A percentile compares a stretch with the other conserved stretches of the same genome.
phyloP scores from a whole-genome alignment of 1,139 yeast species.

The Lodderomyces theae region DNA sequence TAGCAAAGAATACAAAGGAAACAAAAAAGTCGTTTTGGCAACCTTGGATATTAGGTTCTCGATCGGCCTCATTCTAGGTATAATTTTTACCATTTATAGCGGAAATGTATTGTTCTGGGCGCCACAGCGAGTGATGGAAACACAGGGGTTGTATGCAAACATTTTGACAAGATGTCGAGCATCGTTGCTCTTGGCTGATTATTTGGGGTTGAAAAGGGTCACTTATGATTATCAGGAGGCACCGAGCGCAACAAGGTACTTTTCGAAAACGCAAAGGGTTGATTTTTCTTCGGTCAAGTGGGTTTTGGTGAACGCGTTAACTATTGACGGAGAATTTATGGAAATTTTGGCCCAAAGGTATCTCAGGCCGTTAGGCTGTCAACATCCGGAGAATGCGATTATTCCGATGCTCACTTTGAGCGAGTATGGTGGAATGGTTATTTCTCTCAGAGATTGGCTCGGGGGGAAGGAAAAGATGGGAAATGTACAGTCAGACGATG shows the following conservation, averaged over 20 bases:
- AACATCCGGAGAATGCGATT: slow-evolving; percentile 69
- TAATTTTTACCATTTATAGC: slow-evolving; percentile 75
- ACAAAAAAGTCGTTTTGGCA: slow-evolving; percentile 51
- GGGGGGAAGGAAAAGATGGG: slow-evolving; percentile 65
- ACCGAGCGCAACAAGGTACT: slow-evolving; percentile 81
- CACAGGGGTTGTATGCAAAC: slow-evolving; percentile 86
- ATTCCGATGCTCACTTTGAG: slow-evolving; percentile 87
- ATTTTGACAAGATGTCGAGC: slow-evolving; percentile 70
- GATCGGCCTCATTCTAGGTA: slow-evolving; percentile 81
- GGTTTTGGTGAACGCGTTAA: slow-evolving; percentile 88
- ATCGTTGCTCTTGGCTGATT: slow-evolving; percentile 76
- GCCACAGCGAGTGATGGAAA: slow-evolving; percentile 70
- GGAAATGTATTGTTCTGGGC: slow-evolving; percentile 85
- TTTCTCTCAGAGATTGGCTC: slow-evolving; percentile 88
- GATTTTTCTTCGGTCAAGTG: slow-evolving; percentile 80
- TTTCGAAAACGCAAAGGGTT: slow-evolving; percentile 71
- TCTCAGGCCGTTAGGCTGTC: slow-evolving; percentile 87
- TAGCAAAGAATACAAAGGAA: slow-evolving; percentile 25
- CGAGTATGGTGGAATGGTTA: slow-evolving; percentile 96
- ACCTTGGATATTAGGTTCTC: slow-evolving; percentile 85
- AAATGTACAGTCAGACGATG: slow-evolving; percentile 35
- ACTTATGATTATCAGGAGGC: slow-evolving; percentile 90
- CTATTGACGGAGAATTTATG: slow-evolving; percentile 91
- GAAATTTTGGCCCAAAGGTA: slow-evolving; percentile 90
- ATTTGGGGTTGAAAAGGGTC: slow-evolving; percentile 86